Percentiles rank a stretch among this genome's conserved stretches.
Conservation (phyloP, 371 early-diverging fungal genomes). For the Mucor indicus region DNA sequence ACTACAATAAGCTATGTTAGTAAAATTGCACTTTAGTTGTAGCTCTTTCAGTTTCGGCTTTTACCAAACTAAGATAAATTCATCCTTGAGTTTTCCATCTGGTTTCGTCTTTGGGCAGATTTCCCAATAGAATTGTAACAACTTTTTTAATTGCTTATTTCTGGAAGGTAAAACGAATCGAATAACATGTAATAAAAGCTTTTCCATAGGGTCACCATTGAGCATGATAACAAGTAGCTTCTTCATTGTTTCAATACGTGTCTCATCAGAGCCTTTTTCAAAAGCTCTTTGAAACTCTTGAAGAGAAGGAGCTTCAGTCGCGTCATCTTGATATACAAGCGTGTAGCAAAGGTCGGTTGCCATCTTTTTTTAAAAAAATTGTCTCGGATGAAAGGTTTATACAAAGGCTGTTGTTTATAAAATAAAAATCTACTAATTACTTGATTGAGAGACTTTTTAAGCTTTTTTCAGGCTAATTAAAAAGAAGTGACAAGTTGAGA, state of each 20-base stretch:
- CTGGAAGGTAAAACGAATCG: constrained; percentile 91
- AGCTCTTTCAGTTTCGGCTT: too few species aligned
- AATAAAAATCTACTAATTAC: too few species aligned
- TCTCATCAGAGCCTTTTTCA: constrained; percentile 89
- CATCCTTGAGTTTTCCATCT: constrained; percentile 93
- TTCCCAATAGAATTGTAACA: constrained; percentile 95
- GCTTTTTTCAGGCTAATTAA: too few species aligned
- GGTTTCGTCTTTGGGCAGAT: constrained; percentile 89
- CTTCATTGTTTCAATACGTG: constrained; percentile 92
- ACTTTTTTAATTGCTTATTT: constrained; percentile 94
- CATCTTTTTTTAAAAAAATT: constrained; percentile 23
- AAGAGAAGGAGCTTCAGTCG: constrained; percentile 57
- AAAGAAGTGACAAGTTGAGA: too few species aligned
- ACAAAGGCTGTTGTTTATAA: too few species aligned
- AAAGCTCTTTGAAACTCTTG: constrained; percentile 77
- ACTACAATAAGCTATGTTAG: constrained; percentile 33
- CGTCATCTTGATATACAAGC: constrained; percentile 67
- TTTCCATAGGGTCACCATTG: constrained; percentile 89
- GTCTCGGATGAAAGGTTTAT: too few species aligned
- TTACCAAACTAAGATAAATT: constrained; percentile 95
- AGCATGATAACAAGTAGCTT: constrained; percentile 85
- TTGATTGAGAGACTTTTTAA: too few species aligned
- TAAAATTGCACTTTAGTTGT: not conserved
- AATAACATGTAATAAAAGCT: constrained; percentile 94
- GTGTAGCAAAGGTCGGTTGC: constrained; percentile 66